phyloP scores from a whole-genome alignment of 2,329 filamentous ascomycete species.

The Neonectria neomacrospora region DNA sequence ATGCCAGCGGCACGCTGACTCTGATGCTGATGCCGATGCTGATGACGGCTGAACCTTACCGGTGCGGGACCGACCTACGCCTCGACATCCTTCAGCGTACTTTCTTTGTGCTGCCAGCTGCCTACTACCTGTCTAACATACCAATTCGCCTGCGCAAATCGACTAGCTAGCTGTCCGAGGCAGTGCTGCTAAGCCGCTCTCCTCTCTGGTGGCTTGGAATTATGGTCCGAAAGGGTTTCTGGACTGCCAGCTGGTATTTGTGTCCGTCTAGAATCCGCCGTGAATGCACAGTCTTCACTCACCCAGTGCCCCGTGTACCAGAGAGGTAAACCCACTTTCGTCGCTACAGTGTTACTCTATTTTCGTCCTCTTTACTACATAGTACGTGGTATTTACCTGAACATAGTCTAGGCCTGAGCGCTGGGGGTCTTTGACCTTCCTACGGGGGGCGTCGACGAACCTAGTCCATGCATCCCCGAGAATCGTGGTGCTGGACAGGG shows the following conservation, averaged over 20 bases:
- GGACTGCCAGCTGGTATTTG: conserved; percentile 5
- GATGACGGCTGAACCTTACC: background rate
- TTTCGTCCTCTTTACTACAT: background rate
- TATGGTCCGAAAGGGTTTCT: conserved; percentile 15
- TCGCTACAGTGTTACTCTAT: background rate
- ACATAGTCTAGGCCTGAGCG: conserved; percentile 14
- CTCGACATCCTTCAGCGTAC: background rate
- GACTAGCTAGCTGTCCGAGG: background rate
- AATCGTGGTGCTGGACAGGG: background rate
- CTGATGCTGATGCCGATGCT: background rate
- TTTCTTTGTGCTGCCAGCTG: background rate
- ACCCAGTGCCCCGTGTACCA: background rate
- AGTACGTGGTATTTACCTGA: conserved; percentile 9
- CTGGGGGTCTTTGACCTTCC: conserved; percentile 16
- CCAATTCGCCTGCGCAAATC: background rate
- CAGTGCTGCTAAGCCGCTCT: background rate
- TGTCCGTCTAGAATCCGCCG: background rate
- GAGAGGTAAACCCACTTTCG: conserved; percentile 11
- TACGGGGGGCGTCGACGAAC: conserved; percentile 10
- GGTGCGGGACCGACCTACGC: background rate
- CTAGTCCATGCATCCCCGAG: conserved; percentile 16
- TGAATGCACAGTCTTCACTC: background rate
- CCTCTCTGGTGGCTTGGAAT: conserved; percentile 3
- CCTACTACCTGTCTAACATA: background rate
- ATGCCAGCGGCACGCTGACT: too few relatives aligned